Evolutionary conservation across 2,329 filamentous ascomycete genomes (phyloP).

Genomic region (Aschersonia sp.): DNA sequence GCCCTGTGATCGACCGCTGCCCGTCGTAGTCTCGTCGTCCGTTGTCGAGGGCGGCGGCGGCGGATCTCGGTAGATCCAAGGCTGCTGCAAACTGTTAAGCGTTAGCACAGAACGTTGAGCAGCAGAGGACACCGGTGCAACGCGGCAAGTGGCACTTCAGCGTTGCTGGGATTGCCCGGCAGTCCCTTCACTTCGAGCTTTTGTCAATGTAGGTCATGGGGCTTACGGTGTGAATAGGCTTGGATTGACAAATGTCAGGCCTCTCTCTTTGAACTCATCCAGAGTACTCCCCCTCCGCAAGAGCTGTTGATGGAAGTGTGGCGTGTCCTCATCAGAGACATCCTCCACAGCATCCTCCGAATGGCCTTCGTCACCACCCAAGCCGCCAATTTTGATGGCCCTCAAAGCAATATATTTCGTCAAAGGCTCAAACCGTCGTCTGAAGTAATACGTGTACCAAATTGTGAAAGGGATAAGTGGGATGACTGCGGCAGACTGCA

Average conservation of each 20-base stretch:
- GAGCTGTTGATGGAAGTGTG: conserved; percentile 22
- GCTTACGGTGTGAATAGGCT: conserved; percentile 55
- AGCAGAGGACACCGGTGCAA: background rate
- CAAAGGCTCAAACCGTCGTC: conserved; percentile 68
- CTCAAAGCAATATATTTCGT: conserved; percentile 86
- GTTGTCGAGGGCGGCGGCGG: conserved; percentile 19
- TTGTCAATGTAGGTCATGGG: background rate
- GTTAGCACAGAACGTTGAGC: background rate
- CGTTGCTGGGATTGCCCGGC: too few relatives aligned
- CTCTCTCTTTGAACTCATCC: conserved; percentile 59
- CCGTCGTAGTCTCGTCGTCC: conserved; percentile 12
- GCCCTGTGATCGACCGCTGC: conserved; percentile 8
- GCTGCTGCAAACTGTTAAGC: conserved; percentile 42
- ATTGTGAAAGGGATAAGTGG: conserved; percentile 69
- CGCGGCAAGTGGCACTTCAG: too few relatives aligned
- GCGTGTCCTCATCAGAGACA: conserved; percentile 27
- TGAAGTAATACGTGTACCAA: conserved; percentile 81
- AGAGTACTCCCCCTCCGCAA: conserved; percentile 47
- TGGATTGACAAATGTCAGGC: conserved; percentile 61
- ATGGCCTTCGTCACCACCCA: conserved; percentile 25
- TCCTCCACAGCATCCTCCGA: conserved; percentile 20
- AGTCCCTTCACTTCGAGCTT: background rate
- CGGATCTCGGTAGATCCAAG: conserved; percentile 52
- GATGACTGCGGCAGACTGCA: conserved; percentile 55
- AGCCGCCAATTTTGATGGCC: conserved; percentile 53